Evolutionary conservation across 1,284 basidiomycete species (phyloP).

Genomic region (Macrocystidia cucumis): DNA sequence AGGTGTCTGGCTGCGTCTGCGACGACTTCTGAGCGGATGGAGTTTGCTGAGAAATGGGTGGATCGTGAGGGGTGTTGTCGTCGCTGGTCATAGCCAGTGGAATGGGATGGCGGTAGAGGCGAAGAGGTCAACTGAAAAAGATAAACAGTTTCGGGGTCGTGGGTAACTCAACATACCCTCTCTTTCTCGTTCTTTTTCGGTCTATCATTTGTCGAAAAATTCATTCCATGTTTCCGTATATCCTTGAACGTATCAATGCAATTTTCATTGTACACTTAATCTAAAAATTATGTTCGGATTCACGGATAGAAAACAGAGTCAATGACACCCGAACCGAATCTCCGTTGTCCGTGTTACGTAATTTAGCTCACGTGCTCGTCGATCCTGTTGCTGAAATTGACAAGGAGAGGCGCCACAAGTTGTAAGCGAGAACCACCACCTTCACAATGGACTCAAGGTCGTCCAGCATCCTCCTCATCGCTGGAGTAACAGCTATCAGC

Average conservation of each 20-base stretch:
- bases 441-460: constrained; percentile 34
- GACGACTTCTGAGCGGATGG: too few relatives aligned
- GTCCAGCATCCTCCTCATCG: constrained; percentile 46
- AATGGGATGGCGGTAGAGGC: constrained; percentile 8
- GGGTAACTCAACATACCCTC: too few relatives aligned
- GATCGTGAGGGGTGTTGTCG: constrained; percentile 15
- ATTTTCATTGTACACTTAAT: too few relatives aligned
- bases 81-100: constrained; percentile 27
- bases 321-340: too few relatives aligned
- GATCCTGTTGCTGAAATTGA: constrained; percentile 12
- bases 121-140: constrained; percentile 20
- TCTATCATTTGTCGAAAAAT: constrained; percentile 15
- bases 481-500: constrained; percentile 60
- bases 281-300: too few relatives aligned
- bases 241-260: too few relatives aligned
- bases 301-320: too few relatives aligned
- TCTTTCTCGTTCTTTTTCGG: too few relatives aligned
- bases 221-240: constrained; percentile 13
- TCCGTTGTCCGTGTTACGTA: too few relatives aligned
- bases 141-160: too few relatives aligned
- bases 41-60: constrained; percentile 12
- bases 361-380: constrained; percentile 12
- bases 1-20: constrained; percentile 27
- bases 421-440: constrained; percentile 8
- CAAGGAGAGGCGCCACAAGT: constrained; percentile 4